A percentile compares a stretch with the other conserved stretches of the same genome.
phyloP scores from a whole-genome alignment of 208 protist genomes.

The Balamuthia mandrillaris region DNA sequence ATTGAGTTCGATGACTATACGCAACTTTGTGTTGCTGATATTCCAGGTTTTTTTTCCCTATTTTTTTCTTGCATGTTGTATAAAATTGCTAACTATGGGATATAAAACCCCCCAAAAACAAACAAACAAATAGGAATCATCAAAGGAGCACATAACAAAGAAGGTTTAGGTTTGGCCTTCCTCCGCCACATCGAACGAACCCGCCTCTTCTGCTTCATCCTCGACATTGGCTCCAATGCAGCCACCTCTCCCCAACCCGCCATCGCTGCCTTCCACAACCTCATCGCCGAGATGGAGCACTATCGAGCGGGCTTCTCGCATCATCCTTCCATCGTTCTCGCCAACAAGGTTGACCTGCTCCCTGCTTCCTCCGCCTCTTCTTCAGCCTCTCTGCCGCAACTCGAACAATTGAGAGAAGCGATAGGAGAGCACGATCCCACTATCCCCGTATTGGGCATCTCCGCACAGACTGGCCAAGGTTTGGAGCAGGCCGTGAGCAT shows the following conservation, averaged over 20 bases:
- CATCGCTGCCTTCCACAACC: constrained; percentile 46
- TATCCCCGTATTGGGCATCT: too few relatives aligned
- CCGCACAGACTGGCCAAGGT: too few relatives aligned
- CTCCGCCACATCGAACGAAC: constrained; percentile 74
- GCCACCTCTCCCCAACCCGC: not conserved
- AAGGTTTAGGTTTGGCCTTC: constrained; percentile 70
- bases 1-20: constrained; percentile 34
- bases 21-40: not conserved
- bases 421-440: too few relatives aligned
- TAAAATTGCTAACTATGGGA: not conserved
- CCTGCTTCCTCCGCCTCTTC: too few relatives aligned
- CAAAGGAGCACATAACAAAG: constrained; percentile 65
- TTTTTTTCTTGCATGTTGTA: not conserved
- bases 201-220: constrained; percentile 50
- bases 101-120: too few relatives aligned
- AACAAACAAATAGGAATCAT: too few relatives aligned
- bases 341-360: constrained; percentile 70
- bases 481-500: too few relatives aligned
- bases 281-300: constrained; percentile 48
- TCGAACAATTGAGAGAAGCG: too few relatives aligned
- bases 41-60: not conserved
- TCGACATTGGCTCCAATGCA: constrained; percentile 44
- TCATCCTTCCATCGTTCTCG: constrained; percentile 57
- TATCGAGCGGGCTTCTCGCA: constrained; percentile 46
- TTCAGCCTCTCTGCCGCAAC: too few relatives aligned